Conservation (phyloP, 306 rosid species). For the Rosa chinensis region DNA sequence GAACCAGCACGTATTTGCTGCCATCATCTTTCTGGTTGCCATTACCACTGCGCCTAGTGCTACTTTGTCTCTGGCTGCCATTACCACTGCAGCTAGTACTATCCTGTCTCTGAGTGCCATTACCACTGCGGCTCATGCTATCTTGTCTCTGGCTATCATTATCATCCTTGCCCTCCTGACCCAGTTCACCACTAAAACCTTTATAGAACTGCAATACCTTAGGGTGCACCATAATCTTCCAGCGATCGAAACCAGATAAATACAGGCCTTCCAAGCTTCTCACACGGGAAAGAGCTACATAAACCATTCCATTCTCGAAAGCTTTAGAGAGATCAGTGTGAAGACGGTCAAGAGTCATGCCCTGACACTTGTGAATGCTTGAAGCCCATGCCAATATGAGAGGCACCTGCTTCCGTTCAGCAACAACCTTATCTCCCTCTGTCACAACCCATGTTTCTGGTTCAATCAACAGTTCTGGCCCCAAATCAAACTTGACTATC, state of each 20-base stretch:
- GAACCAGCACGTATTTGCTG: not conserved
- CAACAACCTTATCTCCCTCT: slow-evolving; percentile 40
- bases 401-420: slow-evolving; percentile 52
- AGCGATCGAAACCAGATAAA: slow-evolving; percentile 39
- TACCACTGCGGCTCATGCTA: slow-evolving; percentile 3
- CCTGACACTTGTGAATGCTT: slow-evolving; percentile 67
- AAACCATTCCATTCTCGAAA: slow-evolving; percentile 59
- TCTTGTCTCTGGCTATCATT: slow-evolving; percentile 17
- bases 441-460: slow-evolving; percentile 41
- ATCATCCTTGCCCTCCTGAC: slow-evolving; percentile 11
- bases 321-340: slow-evolving; percentile 39
- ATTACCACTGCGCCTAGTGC: slow-evolving; percentile 1
- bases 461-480: slow-evolving; percentile 23
- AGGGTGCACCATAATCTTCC: slow-evolving; percentile 40
- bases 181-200: slow-evolving; percentile 18
- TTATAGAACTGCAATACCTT: slow-evolving; percentile 42
- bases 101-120: not conserved
- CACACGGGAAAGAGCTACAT: slow-evolving; percentile 50
- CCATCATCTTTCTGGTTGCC: not conserved
- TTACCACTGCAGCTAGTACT: slow-evolving; percentile 3
- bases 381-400: slow-evolving; percentile 55
- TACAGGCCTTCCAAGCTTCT: slow-evolving; percentile 47
- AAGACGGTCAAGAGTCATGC: slow-evolving; percentile 52
- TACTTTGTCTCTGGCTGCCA: not conserved
- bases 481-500: slow-evolving; percentile 45